Percentiles rank a stretch among this genome's conserved stretches.
phyloP scores from a whole-genome alignment of 352 stramenopile genomes.

The Elongisporangium undulatum region DNA sequence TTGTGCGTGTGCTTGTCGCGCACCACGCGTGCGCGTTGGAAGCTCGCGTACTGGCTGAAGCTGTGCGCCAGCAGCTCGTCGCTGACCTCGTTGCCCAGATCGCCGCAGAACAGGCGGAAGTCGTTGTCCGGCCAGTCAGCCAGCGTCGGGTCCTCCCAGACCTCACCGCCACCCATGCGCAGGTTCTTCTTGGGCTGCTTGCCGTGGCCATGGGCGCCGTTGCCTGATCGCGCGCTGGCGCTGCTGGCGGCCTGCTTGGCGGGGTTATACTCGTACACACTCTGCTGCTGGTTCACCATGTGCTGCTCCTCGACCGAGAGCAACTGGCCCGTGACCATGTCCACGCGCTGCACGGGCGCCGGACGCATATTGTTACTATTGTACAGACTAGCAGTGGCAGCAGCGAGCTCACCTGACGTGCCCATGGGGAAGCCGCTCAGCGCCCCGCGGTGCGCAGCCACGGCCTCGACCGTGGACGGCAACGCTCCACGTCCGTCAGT shows the following conservation, averaged over 20 bases:
- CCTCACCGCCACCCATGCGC: slow-evolving; percentile 74
- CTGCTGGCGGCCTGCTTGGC: slow-evolving; percentile 28
- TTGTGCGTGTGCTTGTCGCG: slow-evolving; percentile 85
- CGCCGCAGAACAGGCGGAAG: slow-evolving; percentile 95
- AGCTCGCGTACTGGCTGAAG: slow-evolving; percentile 69
- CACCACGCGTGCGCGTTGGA: slow-evolving; percentile 78
- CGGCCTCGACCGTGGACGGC: slow-evolving; percentile 43
- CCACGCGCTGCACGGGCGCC: slow-evolving; percentile 37
- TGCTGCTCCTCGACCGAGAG: slow-evolving; percentile 67
- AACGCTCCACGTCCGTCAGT: slow-evolving; percentile 13
- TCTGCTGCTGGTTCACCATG: slow-evolving; percentile 82
- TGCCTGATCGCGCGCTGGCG: background rate
- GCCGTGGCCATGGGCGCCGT: background rate
- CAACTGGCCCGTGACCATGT: slow-evolving; percentile 66
- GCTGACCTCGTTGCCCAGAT: slow-evolving; percentile 92
- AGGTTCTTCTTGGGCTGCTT: slow-evolving; percentile 51
- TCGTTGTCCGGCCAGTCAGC: slow-evolving; percentile 96
- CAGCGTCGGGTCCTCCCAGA: slow-evolving; percentile 92
- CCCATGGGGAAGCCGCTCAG: slow-evolving; percentile 63
- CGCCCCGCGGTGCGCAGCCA: slow-evolving; percentile 46
- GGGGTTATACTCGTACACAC: slow-evolving; percentile 81
- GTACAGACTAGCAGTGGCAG: slow-evolving; percentile 6
- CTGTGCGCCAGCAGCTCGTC: slow-evolving; percentile 83
- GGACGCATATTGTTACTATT: slow-evolving; percentile 2
- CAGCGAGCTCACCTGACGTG: slow-evolving; percentile 43